Conservation (phyloP, 768 basidiomycete species). For the Podaxis mareebaensis region DNA sequence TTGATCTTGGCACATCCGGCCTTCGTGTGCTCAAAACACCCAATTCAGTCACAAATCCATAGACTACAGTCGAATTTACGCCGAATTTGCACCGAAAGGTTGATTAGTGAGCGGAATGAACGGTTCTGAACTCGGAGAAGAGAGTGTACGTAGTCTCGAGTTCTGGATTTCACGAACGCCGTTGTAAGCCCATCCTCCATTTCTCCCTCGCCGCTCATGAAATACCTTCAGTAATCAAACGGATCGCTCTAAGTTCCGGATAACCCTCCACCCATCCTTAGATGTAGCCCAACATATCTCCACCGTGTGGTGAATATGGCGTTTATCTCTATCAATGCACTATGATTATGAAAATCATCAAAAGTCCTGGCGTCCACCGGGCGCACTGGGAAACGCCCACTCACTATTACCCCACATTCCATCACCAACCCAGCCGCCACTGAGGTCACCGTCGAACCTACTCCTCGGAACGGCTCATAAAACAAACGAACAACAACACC, state of each 20-base stretch:
- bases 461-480: not conserved
- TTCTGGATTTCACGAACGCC: not conserved
- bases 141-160: not conserved
- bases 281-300: not conserved
- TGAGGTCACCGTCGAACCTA: not conserved
- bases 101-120: not conserved
- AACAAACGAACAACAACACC: not conserved
- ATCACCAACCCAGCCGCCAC: not conserved
- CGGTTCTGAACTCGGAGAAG: not conserved
- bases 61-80: not conserved
- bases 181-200: not conserved
- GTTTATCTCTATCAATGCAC: not conserved
- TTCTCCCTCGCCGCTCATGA: not conserved
- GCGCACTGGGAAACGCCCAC: constrained; percentile 2
- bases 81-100: not conserved
- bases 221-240: not conserved
- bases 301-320: not conserved
- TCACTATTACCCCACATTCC: not conserved
- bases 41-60: not conserved
- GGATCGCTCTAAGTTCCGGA: constrained; percentile 6
- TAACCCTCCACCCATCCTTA: not conserved
- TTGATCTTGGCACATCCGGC: not conserved
- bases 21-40: not conserved
- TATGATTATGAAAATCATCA: not conserved
- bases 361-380: not conserved